Evolutionary conservation across 768 basidiomycete genomes (phyloP), one percentile per base, ranked within the genome.

Genomic region (Mycena polygramma): DNA sequence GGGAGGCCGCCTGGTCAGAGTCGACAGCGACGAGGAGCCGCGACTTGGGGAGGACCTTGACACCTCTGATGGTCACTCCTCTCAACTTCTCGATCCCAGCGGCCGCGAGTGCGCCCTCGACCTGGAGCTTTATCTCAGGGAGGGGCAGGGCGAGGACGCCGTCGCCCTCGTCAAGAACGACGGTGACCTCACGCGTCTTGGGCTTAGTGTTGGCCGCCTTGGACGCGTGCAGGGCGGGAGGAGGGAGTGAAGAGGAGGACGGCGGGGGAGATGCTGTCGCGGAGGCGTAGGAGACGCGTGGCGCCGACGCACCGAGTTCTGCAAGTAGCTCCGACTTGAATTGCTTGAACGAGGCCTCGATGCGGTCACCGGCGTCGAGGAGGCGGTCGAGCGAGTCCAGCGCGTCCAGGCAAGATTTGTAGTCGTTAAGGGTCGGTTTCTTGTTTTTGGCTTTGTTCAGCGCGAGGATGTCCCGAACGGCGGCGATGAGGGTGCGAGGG

Each of bases 31-130:
- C 46, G 8, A 69, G 26, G 19, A 63, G n/a, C 10, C 37, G 41
- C 20, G 20, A 3, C 20, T 39, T 45, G n/a, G 36, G 13, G 9
- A 26, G 7, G 46, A 24, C 7, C 35, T 36, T 52, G 24, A 57
- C 58, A 17, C 24, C 14, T 37, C 57, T 22, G 48, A 51, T 7
- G 39, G 22, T 52, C 1, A 63, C 62, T 5, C 68, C 68, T 2
- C 41, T 37, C 24, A 64, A 20, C 20, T 26, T 10, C 22, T 49
- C 52, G 7, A 30, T 22, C 63, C 57, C 30, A n/a, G n/a, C n/a
- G n/a, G n/a, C n/a, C n/a, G 51, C 35, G 43, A 58, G n/a, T 5
- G 64, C 64, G 7, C 39, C 53, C 20, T 45, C 63, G 53, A 65
- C 43, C 11, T 17, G 30, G 24, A 22, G 53, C 24, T 65, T 65